These are phyloP conservation scores for Pulveroboletus ravenelii DNA, from an alignment of 768 basidiomycete species.

Conservation along the genomic window DNA sequence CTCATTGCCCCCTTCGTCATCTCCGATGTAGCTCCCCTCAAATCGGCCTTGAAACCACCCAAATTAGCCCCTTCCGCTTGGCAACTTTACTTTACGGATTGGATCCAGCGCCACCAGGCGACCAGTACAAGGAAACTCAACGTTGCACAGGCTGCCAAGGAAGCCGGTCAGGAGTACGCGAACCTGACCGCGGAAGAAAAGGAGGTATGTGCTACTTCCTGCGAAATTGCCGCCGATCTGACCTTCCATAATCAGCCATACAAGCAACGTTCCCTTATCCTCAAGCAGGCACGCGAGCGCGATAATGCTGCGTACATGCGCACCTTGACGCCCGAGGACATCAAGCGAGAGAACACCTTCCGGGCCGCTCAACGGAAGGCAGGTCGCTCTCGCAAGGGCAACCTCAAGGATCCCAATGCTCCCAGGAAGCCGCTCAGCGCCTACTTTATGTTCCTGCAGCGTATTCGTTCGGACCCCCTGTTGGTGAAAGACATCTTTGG, in stretches of 20 bases:
- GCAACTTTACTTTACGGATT: constrained; percentile 96
- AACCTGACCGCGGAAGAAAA: constrained; percentile 74
- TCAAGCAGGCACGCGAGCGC: constrained; percentile 81
- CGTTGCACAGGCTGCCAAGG: constrained; percentile 92
- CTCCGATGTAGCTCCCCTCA: constrained; percentile 51
- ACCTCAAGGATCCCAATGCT: constrained; percentile 95
- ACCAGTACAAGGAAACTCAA: constrained; percentile 81
- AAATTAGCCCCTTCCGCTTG: constrained; percentile 92
- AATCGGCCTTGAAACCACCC: constrained; percentile 79
- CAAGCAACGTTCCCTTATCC: constrained; percentile 75
- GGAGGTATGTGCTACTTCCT: constrained; percentile 51
- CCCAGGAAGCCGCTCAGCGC: constrained; percentile 94
- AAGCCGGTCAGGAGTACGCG: constrained; percentile 88
- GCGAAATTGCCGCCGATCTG: constrained; percentile 19
- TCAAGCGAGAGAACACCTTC: constrained; percentile 89
- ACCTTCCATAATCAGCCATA: constrained; percentile 56
- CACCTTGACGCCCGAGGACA: constrained; percentile 87
- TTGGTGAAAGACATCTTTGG: constrained; percentile 82
- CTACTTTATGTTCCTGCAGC: constrained; percentile 93
- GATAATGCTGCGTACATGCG: constrained; percentile 83
- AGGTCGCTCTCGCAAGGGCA: constrained; percentile 87
- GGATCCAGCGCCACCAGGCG: constrained; percentile 84
- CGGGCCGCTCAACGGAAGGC: constrained; percentile 90
- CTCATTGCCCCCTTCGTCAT: constrained; percentile 24
- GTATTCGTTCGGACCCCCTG: constrained; percentile 73